phyloP scores from a whole-genome alignment of 2,329 filamentous ascomycete genomes.

The Penicillium sp. region DNA sequence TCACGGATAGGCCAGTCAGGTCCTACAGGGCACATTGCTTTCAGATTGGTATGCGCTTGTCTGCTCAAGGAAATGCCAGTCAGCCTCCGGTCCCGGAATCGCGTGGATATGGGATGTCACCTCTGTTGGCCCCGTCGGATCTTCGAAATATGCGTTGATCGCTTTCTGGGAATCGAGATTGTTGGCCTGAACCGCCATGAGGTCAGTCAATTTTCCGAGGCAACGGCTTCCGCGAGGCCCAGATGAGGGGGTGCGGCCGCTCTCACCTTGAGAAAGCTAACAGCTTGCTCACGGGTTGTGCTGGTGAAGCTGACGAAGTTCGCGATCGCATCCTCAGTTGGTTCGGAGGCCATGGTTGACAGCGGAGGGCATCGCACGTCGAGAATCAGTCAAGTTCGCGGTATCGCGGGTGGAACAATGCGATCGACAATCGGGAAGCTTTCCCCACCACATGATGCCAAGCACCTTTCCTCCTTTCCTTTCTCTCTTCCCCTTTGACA shows the following conservation, averaged over 20 bases:
- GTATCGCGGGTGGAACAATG: too few species aligned
- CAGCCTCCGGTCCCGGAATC: conserved; percentile 5
- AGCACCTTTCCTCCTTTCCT: conserved; percentile 11
- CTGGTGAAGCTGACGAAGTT: conserved; percentile 44
- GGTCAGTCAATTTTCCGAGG: too few species aligned
- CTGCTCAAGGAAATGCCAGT: conserved; percentile 15
- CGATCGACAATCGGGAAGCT: too few species aligned
- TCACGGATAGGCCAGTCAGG: not conserved
- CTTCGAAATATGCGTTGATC: conserved; percentile 50
- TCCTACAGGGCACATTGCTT: conserved; percentile 28
- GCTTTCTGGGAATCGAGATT: conserved; percentile 46
- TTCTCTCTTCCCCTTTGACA: not conserved
- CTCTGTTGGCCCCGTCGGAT: conserved; percentile 38
- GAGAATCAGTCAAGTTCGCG: not conserved
- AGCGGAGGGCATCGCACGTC: not conserved
- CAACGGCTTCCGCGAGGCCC: too few species aligned
- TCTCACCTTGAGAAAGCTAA: conserved; percentile 42
- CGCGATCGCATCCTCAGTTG: conserved; percentile 40
- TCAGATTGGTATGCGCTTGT: conserved; percentile 24
- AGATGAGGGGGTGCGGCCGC: too few species aligned
- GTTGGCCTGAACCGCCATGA: conserved; percentile 37
- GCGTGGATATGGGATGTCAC: conserved; percentile 17
- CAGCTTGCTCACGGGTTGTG: conserved; percentile 40
- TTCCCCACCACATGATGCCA: conserved; percentile 31
- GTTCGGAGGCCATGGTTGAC: conserved; percentile 36